Percentiles rank a stretch among this genome's conserved stretches.
Evolutionary conservation across 2,329 filamentous ascomycete genomes (phyloP).

Genomic region (Fusarium sp.): DNA sequence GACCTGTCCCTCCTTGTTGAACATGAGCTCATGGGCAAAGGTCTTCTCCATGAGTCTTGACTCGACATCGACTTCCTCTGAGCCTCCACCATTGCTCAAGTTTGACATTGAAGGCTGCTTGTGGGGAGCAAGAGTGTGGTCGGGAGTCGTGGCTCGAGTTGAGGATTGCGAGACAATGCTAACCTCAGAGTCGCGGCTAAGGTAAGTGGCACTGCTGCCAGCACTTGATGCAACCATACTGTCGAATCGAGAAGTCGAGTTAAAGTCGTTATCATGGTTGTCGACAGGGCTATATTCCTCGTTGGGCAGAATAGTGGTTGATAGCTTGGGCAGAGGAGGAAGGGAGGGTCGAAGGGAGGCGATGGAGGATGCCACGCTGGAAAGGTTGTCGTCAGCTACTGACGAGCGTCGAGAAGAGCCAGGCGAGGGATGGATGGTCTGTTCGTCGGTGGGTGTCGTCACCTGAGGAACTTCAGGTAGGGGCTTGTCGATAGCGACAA

Average conservation of each 20-base stretch:
- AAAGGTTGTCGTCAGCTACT: slow-evolving; percentile 58
- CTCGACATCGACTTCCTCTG: slow-evolving; percentile 85
- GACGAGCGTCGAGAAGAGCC: slow-evolving; percentile 62
- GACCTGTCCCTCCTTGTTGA: slow-evolving; percentile 96
- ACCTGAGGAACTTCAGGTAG: slow-evolving; percentile 75
- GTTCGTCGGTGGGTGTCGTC: slow-evolving; percentile 56
- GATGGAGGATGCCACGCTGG: slow-evolving; percentile 62
- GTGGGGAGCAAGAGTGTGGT: slow-evolving; percentile 69
- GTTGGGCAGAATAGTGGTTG: slow-evolving; percentile 63
- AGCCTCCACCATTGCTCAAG: slow-evolving; percentile 76
- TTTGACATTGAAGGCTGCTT: slow-evolving; percentile 76
- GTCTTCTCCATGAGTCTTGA: slow-evolving; percentile 91
- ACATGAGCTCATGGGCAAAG: slow-evolving; percentile 90
- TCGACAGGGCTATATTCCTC: slow-evolving; percentile 66
- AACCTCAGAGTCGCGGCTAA: slow-evolving; percentile 84
- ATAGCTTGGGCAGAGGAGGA: slow-evolving; percentile 71
- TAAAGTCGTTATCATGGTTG: slow-evolving; percentile 66
- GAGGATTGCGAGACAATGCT: slow-evolving; percentile 87
- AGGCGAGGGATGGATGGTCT: slow-evolving; percentile 54
- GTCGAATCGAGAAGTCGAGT: slow-evolving; percentile 71
- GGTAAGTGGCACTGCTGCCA: slow-evolving; percentile 83
- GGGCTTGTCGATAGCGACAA: slow-evolving; percentile 74
- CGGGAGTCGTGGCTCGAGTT: slow-evolving; percentile 90
- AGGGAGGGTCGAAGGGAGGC: slow-evolving; percentile 65
- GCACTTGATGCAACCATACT: slow-evolving; percentile 82